Conservation (phyloP, 176 grass and related monocot genomes). For the Elymus sibiricus region DNA sequence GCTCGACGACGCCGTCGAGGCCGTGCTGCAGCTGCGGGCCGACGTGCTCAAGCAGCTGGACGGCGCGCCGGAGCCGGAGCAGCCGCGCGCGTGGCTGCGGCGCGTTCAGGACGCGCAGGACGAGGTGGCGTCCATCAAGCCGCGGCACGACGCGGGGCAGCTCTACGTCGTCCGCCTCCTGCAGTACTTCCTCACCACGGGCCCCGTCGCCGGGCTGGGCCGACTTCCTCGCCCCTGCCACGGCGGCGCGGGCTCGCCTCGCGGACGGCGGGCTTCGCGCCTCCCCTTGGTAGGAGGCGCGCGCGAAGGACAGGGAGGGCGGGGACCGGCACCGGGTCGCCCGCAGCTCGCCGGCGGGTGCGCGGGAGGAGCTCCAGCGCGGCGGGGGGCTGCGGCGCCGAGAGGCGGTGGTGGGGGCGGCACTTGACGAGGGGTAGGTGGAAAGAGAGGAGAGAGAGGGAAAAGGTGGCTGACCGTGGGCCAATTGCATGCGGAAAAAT, state of each 20-base stretch:
- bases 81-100: conserved; percentile 43
- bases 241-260: background rate
- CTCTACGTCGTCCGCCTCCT: conserved; percentile 43
- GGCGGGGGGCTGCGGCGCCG: conserved; percentile 12
- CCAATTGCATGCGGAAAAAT: too few species aligned
- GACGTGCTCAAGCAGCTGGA: conserved; percentile 29
- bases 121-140: conserved; percentile 37
- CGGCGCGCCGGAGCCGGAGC: background rate
- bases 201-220: conserved; percentile 1
- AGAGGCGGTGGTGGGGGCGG: conserved; percentile 12
- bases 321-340: background rate
- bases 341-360: conserved; percentile 12
- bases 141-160: conserved; percentile 25
- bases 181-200: conserved; percentile 41
- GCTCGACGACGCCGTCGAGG: conserved; percentile 33
- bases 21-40: conserved; percentile 11
- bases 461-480: too few species aligned
- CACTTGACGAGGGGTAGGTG: background rate
- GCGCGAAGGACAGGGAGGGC: background rate
- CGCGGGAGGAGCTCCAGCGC: background rate
- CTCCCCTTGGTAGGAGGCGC: background rate
- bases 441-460: too few species aligned
- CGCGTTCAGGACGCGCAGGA: conserved; percentile 44
- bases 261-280: background rate
- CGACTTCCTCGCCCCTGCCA: background rate